phyloP scores from a whole-genome alignment of 1,139 yeast species.

The Arxiozyma telluris region DNA sequence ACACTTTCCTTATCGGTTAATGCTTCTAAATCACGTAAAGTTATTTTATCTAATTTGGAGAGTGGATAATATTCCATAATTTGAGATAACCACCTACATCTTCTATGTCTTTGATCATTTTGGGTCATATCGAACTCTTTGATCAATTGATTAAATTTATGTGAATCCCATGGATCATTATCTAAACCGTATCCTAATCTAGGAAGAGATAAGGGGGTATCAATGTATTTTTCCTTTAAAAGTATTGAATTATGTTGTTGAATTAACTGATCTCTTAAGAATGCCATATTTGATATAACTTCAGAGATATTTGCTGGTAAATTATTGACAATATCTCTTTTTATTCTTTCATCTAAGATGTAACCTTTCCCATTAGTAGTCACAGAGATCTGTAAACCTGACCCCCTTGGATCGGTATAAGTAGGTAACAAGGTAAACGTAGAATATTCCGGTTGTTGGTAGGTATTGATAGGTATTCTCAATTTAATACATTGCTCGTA shows the following conservation, averaged over 20 bases:
- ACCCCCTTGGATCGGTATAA: constrained; percentile 51
- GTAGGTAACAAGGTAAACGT: constrained; percentile 74
- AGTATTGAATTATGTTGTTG: constrained; percentile 38
- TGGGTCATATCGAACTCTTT: constrained; percentile 49
- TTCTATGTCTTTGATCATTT: constrained; percentile 45
- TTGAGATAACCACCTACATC: constrained; percentile 82
- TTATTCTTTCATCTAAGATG: constrained; percentile 69
- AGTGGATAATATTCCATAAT: constrained; percentile 88
- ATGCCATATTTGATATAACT: constrained; percentile 62
- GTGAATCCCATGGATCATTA: constrained; percentile 59
- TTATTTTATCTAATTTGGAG: constrained; percentile 41
- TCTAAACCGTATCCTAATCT: constrained; percentile 46
- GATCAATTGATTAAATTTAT: constrained; percentile 52
- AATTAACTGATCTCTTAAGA: constrained; percentile 49
- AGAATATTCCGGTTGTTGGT: constrained; percentile 64
- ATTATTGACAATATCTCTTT: constrained; percentile 57
- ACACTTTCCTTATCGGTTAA: neutral
- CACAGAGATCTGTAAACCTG: constrained; percentile 64
- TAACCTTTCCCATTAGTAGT: constrained; percentile 90
- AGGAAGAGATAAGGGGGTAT: constrained; percentile 14
- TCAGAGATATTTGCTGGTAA: constrained; percentile 65
- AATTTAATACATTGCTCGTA: constrained; percentile 44
- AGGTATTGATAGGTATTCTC: constrained; percentile 75
- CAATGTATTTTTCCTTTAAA: constrained; percentile 13
- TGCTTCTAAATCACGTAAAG: constrained; percentile 19